phyloP scores from a whole-genome alignment of 2,329 filamentous ascomycete genomes.

The Coniosporium tulheliwenetii region DNA sequence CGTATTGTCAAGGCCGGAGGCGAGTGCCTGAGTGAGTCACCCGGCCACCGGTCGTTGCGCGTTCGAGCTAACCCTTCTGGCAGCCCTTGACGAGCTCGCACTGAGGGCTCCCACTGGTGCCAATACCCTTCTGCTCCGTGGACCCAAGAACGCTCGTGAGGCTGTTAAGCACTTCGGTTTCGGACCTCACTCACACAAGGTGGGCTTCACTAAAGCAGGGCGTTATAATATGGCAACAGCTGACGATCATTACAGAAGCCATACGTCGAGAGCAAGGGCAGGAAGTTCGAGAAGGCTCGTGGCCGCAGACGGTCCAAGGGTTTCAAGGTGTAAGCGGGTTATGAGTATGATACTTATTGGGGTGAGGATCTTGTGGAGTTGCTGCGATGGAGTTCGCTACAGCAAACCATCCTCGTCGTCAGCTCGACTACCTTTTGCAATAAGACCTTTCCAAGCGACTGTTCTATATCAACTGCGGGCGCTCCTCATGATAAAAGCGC shows the following conservation, averaged over 20 bases:
- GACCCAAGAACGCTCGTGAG: constrained; percentile 96
- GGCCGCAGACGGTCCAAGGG: constrained; percentile 94
- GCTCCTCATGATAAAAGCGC: too few species aligned
- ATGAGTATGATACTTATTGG: neutral
- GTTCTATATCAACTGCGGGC: too few species aligned
- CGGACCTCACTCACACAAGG: constrained; percentile 96
- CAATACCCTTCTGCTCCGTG: constrained; percentile 94
- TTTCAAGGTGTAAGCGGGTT: constrained; percentile 88
- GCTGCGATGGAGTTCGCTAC: too few species aligned
- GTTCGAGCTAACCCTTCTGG: too few species aligned
- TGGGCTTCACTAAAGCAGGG: constrained; percentile 24
- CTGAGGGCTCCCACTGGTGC: constrained; percentile 86
- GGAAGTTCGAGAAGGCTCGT: constrained; percentile 99
- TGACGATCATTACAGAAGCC: constrained; percentile 53
- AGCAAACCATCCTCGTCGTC: too few species aligned
- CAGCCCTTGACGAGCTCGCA: constrained; percentile 81
- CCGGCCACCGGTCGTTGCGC: too few species aligned
- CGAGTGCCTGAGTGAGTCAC: constrained; percentile 53
- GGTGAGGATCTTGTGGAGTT: neutral
- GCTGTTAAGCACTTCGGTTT: constrained; percentile 99
- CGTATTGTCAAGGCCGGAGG: constrained; percentile 88
- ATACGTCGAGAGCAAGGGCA: constrained; percentile 93
- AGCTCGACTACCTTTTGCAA: too few species aligned
- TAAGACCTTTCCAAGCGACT: too few species aligned
- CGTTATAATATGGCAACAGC: constrained; percentile 1